Conservation (phyloP, 257 asterid species). For the Solanum ossicruentum region DNA sequence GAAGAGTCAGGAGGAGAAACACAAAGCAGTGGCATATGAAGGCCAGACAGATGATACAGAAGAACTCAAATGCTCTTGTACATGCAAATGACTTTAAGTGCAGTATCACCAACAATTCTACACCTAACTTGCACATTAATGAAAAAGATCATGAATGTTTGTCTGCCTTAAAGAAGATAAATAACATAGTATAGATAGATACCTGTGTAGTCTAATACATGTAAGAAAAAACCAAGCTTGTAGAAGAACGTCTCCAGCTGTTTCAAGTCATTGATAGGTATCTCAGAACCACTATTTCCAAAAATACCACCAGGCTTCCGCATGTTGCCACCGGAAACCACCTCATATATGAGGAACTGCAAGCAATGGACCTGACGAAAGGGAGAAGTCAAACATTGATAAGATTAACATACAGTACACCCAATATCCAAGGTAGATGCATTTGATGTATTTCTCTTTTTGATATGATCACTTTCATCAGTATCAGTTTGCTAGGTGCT, state of each 20-base stretch:
- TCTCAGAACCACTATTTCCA: constrained; percentile 91
- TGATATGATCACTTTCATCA: background rate
- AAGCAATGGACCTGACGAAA: constrained; percentile 78
- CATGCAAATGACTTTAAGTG: background rate
- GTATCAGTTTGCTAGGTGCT: background rate
- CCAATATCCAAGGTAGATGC: background rate
- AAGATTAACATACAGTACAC: background rate
- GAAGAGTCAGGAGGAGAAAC: background rate
- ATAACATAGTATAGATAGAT: background rate
- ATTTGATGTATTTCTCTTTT: background rate
- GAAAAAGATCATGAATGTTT: background rate
- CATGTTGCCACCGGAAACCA: constrained; percentile 98
- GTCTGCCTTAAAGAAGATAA: background rate
- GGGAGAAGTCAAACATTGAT: background rate
- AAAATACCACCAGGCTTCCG: constrained; percentile 97
- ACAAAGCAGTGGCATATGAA: background rate
- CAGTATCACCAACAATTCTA: background rate
- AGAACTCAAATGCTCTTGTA: background rate
- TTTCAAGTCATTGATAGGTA: constrained; percentile 84
- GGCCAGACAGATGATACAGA: background rate
- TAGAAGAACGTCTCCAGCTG: constrained; percentile 95
- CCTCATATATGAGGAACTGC: constrained; percentile 96
- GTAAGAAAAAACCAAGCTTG: constrained; percentile 98
- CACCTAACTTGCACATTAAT: background rate
- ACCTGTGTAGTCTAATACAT: constrained; percentile 92